Base-by-base conservation (phyloP, 345 rosid species). In the Punica granatum region DNA sequence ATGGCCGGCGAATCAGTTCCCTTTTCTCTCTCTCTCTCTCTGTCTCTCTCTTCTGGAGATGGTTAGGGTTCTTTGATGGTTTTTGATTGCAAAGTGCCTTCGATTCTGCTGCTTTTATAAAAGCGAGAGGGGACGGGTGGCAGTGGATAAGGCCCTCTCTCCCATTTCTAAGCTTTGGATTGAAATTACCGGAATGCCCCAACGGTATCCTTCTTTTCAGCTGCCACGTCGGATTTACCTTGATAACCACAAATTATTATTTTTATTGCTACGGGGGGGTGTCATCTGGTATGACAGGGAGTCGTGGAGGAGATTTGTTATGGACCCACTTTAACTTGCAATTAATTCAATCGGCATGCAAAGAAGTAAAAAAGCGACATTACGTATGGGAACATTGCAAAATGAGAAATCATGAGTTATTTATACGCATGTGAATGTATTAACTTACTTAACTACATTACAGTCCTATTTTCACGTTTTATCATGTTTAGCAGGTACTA, bases 101-200 rank as follows among this genome's bases (percentile, higher is more conserved):
- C 19, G 26, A 39, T 34, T 28, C 16, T 28, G 31, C 5, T 28
- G 3, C 7, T 37, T 63, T 31, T 37, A 63, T 35, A 35, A 7
- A 36, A 28, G 5, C 18, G 66, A n/a, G 26, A 21, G 15, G 66
- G 30, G 26, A 63, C 31, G 66, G 66, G 66, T 13, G 49, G 66
- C 46, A 37, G 66, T 37, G 66, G 66, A 63, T 63, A 63, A 37
- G 66, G 65, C 28, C 21, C 19, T 4, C 66, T 36, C 66, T 19
- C 66, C 36, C 65, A 32, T 32, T 60, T 60, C 64, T 32, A 18
- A 60, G 30, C 15, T 19, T 39, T n/a, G 23, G 28, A 37, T 37
- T 23, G 66, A 39, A 63, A 1, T 63, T 37, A 63, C 66, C 21
- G 30, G 18, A 42, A 63, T 42, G 32, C 49, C 66, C 66, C 28